phyloP scores from a whole-genome alignment of 345 rosid genomes.

The Mercurialis annua region DNA sequence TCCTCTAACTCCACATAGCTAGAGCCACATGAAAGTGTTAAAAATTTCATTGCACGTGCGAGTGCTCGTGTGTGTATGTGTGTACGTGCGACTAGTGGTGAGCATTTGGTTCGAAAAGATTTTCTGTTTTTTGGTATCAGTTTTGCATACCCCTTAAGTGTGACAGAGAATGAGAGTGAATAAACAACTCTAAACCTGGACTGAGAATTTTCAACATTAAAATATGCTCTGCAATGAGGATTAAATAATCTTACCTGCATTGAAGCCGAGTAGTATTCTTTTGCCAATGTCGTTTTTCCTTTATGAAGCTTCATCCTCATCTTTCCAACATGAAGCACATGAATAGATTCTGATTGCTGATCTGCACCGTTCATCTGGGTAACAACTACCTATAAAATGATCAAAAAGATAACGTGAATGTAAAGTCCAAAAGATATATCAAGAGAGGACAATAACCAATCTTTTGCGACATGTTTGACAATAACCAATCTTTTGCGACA shows the following conservation, averaged over 20 bases:
- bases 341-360: conserved; percentile 72
- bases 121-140: no score
- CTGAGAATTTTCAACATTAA: neutral
- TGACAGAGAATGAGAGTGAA: neutral
- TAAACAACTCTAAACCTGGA: neutral
- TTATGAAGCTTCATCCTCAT: conserved; percentile 94
- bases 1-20: conserved; percentile 98
- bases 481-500: neutral
- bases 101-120: no score
- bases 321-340: conserved; percentile 81
- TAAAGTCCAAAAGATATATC: neutral
- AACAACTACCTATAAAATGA: conserved; percentile 59
- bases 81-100: no score
- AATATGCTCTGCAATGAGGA: neutral
- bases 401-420: conserved; percentile 1
- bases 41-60: no score
- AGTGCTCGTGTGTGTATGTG: no score
- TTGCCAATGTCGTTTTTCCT: conserved; percentile 64
- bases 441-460: neutral
- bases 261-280: conserved; percentile 78
- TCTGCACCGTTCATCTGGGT: conserved; percentile 73
- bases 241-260: conserved; percentile 64
- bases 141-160: no score
- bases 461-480: neutral
- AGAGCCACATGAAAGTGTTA: neutral